A percentile compares a stretch with the other conserved stretches of the same genome.
These are phyloP conservation scores for Neonectria ditissima DNA, from an alignment of 2,329 filamentous ascomycete species.

Conservation along the genomic window DNA sequence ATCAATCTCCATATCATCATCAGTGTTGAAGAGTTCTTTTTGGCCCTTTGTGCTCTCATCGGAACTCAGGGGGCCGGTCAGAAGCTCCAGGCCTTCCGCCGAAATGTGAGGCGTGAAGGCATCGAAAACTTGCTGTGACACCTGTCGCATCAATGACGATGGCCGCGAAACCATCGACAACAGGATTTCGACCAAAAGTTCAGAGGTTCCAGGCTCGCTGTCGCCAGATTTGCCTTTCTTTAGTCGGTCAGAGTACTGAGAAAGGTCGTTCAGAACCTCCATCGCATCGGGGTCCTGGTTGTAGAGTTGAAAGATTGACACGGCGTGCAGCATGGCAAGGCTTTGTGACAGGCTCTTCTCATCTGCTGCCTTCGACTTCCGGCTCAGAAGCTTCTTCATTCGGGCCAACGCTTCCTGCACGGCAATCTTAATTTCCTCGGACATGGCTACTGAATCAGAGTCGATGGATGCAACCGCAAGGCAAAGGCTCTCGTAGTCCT, in stretches of 20 bases:
- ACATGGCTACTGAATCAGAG: constrained; percentile 64
- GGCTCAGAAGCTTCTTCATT: constrained; percentile 65
- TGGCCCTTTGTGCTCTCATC: constrained; percentile 88
- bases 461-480: constrained; percentile 66
- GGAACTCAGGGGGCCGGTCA: constrained; percentile 77
- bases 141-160: constrained; percentile 85
- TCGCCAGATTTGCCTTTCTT: constrained; percentile 60
- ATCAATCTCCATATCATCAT: constrained; percentile 68
- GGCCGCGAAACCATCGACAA: constrained; percentile 90
- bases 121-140: constrained; percentile 88
- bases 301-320: constrained; percentile 89
- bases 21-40: constrained; percentile 83
- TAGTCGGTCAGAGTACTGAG: constrained; percentile 77
- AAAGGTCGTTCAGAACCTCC: constrained; percentile 84
- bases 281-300: constrained; percentile 90
- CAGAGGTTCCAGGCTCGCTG: constrained; percentile 69
- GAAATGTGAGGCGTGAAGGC: constrained; percentile 83
- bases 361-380: constrained; percentile 49
- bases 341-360: constrained; percentile 66
- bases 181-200: constrained; percentile 86
- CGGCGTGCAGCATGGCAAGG: constrained; percentile 83
- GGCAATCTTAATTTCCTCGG: constrained; percentile 65
- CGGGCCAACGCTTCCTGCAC: constrained; percentile 64
- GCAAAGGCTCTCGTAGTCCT: constrained; percentile 66
- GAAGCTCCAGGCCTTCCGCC: constrained; percentile 74